Evolutionary conservation across 306 rosid genomes (phyloP), one percentile per base, ranked within the genome.

Genomic region (Fagus crenata): DNA sequence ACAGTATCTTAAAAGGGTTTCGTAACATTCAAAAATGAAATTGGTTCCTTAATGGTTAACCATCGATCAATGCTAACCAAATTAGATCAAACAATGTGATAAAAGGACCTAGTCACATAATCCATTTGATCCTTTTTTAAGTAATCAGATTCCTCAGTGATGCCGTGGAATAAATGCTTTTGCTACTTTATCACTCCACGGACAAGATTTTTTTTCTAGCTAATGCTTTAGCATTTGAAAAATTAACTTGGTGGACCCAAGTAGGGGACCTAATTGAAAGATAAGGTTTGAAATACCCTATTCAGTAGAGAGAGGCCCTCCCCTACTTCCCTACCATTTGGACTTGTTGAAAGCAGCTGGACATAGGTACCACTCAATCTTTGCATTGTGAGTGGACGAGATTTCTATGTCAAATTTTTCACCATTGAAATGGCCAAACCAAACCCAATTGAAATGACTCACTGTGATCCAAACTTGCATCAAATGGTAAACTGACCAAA

Each of bases 221-320:
- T 46, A 46, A 46, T 7, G 51, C 51, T 59, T 8, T 18, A 18
- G 65, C 65, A 28, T 59, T 8, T 59, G 32, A 11, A 61, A 61
- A 61, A 33, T 4, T 13, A 33, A 31, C 41, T 61, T 33, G 59
- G 74, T 67, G 81, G 78, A 72, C 83, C 80, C 37, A 53, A 69
- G 9, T 37, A 4, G 7, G 53, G 41, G 72, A 69, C 73, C 73
- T 55, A 32, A 74, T 4, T 14, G 40, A 11, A 49, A 31, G 15
- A n/a, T 2, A 14, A 61, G 7, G 42, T 11, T 49, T 17, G n/a
- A 18, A 73, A 49, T 31, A 4, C 49, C 56, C 22, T 63, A 71
- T 70, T 82, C 85, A 67, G 73, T 51, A 55, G 78, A 60, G 61
- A 39, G 32, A 42, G 28, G 28, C 79, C 80, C 77, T 72, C 64